Percentiles rank a stretch among this genome's conserved stretches.
phyloP scores from a whole-genome alignment of 1,139 yeast genomes.

The Geotrichum reessii region DNA sequence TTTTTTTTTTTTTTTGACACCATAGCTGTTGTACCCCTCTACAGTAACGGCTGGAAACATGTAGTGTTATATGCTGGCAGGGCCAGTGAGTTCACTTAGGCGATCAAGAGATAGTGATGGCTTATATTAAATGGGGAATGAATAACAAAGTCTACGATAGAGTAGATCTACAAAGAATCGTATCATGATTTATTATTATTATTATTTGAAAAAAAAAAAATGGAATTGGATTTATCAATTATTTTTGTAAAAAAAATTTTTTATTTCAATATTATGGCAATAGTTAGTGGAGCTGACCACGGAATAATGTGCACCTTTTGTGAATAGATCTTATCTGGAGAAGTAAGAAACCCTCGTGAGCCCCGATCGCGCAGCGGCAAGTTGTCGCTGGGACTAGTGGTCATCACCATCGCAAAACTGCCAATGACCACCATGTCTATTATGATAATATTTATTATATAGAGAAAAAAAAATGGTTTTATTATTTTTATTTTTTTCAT shows the following conservation, averaged over 20 bases:
- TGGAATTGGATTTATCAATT: too few species aligned
- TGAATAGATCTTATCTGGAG: background rate
- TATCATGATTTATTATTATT: background rate
- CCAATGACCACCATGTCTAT: background rate
- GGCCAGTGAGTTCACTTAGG: background rate
- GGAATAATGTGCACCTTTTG: background rate
- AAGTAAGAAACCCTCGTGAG: background rate
- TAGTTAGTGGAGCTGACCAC: background rate
- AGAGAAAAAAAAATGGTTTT: too few species aligned
- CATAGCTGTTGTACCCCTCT: background rate
- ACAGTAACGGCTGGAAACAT: background rate
- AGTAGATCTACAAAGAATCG: background rate
- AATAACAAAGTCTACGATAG: background rate
- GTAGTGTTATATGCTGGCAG: background rate
- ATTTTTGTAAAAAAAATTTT: too few species aligned
- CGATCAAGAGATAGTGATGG: background rate
- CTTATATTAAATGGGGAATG: background rate
- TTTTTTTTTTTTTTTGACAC: background rate
- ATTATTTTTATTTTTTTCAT: background rate
- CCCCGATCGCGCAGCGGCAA: background rate
- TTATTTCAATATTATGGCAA: background rate
- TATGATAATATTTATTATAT: background rate
- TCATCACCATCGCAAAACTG: background rate
- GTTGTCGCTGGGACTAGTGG: background rate
- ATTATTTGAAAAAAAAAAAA: background rate